These are phyloP conservation scores for Rhodotorula taiwanensis DNA, from an alignment of 768 basidiomycete species.

Conservation along the genomic window DNA sequence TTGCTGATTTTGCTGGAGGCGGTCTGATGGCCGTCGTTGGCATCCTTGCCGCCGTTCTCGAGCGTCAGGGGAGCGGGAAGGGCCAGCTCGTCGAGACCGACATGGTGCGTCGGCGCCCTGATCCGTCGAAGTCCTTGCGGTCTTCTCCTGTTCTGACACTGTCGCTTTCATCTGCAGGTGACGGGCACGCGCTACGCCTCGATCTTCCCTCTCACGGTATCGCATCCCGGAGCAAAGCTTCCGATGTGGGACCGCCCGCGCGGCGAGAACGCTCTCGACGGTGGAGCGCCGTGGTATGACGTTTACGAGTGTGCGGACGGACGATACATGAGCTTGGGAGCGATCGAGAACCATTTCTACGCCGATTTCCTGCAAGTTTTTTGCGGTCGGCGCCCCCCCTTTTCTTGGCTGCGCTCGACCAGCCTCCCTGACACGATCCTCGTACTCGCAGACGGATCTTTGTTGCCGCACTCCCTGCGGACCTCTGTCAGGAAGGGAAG, in stretches of 20 bases:
- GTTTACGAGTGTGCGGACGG: slow-evolving; percentile 68
- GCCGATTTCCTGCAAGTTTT: slow-evolving; percentile 23
- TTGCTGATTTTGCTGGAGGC: slow-evolving; percentile 72
- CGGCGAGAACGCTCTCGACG: slow-evolving; percentile 62
- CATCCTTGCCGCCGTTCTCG: slow-evolving; percentile 66
- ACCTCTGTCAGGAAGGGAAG: no score
- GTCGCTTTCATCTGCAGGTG: slow-evolving; percentile 51
- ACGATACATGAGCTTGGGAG: slow-evolving; percentile 60
- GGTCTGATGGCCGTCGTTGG: slow-evolving; percentile 65
- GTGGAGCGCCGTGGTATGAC: slow-evolving; percentile 67
- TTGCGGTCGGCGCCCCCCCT: background rate
- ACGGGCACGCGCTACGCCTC: slow-evolving; percentile 72
- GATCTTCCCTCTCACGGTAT: slow-evolving; percentile 58
- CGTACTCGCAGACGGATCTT: background rate
- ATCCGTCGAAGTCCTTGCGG: background rate
- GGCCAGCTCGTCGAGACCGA: slow-evolving; percentile 70
- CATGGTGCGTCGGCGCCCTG: slow-evolving; percentile 53
- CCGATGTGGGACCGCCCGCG: slow-evolving; percentile 45
- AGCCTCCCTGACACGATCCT: no score
- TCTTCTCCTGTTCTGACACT: background rate
- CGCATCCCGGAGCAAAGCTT: slow-evolving; percentile 42
- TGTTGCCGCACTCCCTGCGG: background rate
- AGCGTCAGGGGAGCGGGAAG: slow-evolving; percentile 57
- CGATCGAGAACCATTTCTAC: slow-evolving; percentile 38
- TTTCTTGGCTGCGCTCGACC: background rate